Evolutionary conservation across 306 rosid genomes (phyloP), one percentile per base, ranked within the genome.

Genomic region (Prosopis cineraria): DNA sequence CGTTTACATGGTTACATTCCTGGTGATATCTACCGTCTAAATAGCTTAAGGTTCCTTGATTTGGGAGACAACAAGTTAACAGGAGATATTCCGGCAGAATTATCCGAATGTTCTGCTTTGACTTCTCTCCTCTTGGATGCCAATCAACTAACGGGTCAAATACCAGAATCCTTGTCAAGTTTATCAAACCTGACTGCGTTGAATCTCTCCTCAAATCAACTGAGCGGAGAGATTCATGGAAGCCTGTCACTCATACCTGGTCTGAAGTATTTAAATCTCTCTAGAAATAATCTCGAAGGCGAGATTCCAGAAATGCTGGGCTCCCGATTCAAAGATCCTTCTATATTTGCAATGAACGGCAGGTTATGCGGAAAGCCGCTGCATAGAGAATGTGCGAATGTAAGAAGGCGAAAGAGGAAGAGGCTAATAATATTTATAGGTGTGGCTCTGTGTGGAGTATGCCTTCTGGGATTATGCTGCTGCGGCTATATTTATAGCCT

Each of bases 401-500:
- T 74, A 12, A 88, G 81, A 24, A 80, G 88, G 76, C 63, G 87
- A 79, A 86, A 76, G 85, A 89, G 86, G 80, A 87, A 76, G 84
- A 90, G 66, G 77, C 82, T 90, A 52, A 83, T 93, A 55, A 71
- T 90, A 14, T 68, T 86, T n/a, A 80, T 86, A 70, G 84, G 84
- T 1, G 83, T 93, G 66, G 86, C 93, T 6, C 52, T 74, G 6
- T 94, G 84, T 1, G 98, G 96, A 50, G 73, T 85, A 73, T 80
- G 66, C 78, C 76, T 93, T 50, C 13, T 93, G 83, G 86, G 85
- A 6, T 17, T 93, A 56, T 93, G 88, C 36, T 93, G 94, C 14
- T 88, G 96, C 27, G 94, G 90, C 77, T 93, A 89, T 60, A 45
- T 93, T 41, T 93, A 85, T 69, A 86, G 98, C 82, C 91, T 93